Evolutionary conservation across 805 yeast genomes (phyloP), one percentile per base, ranked within the genome.

Genomic region (Candida xiaguanensis): DNA sequence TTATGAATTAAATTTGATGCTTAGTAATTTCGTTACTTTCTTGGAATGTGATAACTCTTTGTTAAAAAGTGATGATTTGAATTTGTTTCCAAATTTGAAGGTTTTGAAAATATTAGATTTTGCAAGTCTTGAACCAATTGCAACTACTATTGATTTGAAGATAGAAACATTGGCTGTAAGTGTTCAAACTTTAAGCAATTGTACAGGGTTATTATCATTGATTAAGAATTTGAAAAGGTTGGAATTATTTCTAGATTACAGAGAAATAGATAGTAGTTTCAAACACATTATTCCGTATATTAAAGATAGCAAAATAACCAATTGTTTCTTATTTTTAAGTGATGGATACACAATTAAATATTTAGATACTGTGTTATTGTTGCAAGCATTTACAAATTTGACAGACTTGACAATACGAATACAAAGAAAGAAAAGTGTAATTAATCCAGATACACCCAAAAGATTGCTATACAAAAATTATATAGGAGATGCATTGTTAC

Each of bases 21-120:
- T 50, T 18, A 46, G 47, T 29, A 47, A 50, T 25, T 56, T 42
- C 33, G 48, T 56, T 6, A 45, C 49, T 1, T 44, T 46, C 32
- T 41, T 61, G 16, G 67, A 60, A 40, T 48, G 59, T 38, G 53
- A 47, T 33, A 56, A 53, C 33, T 34, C 37, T 2, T 28, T 47
- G 3, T 32, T 61, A 12, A 31, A 30, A 12, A 41, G 44, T 19
- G 38, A 36, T 2, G 54, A 47, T 31, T 35, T 57, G 9, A 19
- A 11, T 3, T 11, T 43, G 3, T 61, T 61, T 30, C 50, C 52
- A n/a, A 41, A 46, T 13, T 30, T 61, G 17, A 35, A 32, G 9
- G 23, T 40, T 11, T 41, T 61, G 12, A 52, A 51, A 36, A 41
- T 61, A 7, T 43, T 61, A 17, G 61, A 56, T 33, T 20, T 27